phyloP scores from a whole-genome alignment of 2,329 filamentous ascomycete genomes.

The Taxawa tesnikishii region DNA sequence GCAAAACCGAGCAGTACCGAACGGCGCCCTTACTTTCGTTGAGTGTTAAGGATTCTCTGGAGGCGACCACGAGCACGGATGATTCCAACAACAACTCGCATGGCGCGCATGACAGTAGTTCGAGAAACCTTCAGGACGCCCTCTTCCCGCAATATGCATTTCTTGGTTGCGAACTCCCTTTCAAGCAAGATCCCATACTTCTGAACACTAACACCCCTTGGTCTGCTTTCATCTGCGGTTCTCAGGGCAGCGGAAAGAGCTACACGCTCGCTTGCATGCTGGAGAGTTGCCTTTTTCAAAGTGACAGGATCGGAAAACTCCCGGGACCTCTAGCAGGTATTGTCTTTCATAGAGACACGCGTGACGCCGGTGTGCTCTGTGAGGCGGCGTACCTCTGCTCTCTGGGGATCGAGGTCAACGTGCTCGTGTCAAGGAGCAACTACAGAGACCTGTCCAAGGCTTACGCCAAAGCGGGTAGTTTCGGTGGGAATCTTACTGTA shows the following conservation, averaged over 20 bases:
- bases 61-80: too few species aligned
- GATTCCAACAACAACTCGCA: background rate
- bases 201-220: slow-evolving; percentile 44
- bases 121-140: background rate
- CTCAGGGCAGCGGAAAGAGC: slow-evolving; percentile 50
- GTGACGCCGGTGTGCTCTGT: slow-evolving; percentile 38
- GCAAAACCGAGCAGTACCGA: slow-evolving; percentile 2
- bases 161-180: slow-evolving; percentile 12
- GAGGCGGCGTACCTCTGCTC: slow-evolving; percentile 46
- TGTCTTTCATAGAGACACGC: slow-evolving; percentile 45
- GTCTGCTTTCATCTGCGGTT: slow-evolving; percentile 51
- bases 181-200: slow-evolving; percentile 23
- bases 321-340: slow-evolving; percentile 44
- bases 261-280: slow-evolving; percentile 48
- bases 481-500: slow-evolving; percentile 30
- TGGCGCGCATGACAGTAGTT: background rate
- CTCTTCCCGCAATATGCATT: slow-evolving; percentile 14
- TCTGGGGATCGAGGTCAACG: slow-evolving; percentile 31
- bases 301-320: slow-evolving; percentile 28
- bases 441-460: slow-evolving; percentile 25
- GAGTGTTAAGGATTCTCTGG: background rate
- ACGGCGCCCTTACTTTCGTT: slow-evolving; percentile 4
- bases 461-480: slow-evolving; percentile 27
- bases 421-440: slow-evolving; percentile 41
- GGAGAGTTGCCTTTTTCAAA: slow-evolving; percentile 44